phyloP scores from a whole-genome alignment of 352 stramenopile species.

The Phytophthora cactorum region DNA sequence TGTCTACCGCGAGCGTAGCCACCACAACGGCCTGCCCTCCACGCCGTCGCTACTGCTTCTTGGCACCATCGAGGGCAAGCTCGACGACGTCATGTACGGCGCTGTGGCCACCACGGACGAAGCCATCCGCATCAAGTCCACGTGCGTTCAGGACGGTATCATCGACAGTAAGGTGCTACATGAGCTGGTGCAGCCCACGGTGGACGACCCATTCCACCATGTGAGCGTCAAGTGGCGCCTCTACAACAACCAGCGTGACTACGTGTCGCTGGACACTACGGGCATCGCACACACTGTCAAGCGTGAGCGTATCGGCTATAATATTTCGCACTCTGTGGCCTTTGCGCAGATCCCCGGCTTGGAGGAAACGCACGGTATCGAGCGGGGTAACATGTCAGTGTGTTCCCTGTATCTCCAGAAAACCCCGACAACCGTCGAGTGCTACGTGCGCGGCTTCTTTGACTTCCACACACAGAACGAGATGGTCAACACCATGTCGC shows the following conservation, averaged over 20 bases:
- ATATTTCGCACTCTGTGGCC: constrained; percentile 62
- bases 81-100: constrained; percentile 78
- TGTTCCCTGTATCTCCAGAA: constrained; percentile 58
- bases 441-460: constrained; percentile 59
- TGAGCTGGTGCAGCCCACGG: constrained; percentile 45
- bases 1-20: constrained; percentile 46
- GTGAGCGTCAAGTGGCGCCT: constrained; percentile 60
- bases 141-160: constrained; percentile 54
- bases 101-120: constrained; percentile 45
- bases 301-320: constrained; percentile 53
- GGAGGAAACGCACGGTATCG: constrained; percentile 41
- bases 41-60: constrained; percentile 64
- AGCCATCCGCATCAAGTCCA: constrained; percentile 58
- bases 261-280: constrained; percentile 56
- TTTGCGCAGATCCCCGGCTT: constrained; percentile 50
- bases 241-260: constrained; percentile 55
- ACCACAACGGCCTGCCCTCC: constrained; percentile 21
- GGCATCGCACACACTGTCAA: constrained; percentile 43
- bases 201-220: constrained; percentile 55
- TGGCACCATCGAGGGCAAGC: constrained; percentile 52
- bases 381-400: constrained; percentile 57
- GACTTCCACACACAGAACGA: constrained; percentile 52
- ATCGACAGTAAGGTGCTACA: constrained; percentile 59
- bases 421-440: constrained; percentile 48
- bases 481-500: constrained; percentile 47